Evolutionary conservation across 2,329 filamentous ascomycete genomes (phyloP).

Genomic region (Bisporella sp.): DNA sequence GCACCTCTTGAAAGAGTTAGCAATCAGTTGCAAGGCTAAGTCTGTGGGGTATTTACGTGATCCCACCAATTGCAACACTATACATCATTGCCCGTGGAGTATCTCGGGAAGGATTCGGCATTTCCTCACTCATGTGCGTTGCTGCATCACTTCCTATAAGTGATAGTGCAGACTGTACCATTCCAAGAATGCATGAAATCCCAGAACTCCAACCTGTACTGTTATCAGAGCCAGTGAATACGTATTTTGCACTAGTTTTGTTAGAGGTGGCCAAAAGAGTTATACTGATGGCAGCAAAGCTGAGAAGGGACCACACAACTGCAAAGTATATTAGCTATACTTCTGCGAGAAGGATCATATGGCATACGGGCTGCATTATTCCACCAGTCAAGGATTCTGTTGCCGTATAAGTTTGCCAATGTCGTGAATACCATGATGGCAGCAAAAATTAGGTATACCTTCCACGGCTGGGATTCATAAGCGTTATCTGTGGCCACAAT

Average conservation of each 20-base stretch:
- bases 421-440: not conserved
- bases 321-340: not conserved
- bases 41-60: conserved; percentile 19
- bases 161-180: conserved; percentile 33
- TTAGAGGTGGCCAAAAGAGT: conserved; percentile 31
- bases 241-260: conserved; percentile 34
- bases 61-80: conserved; percentile 33
- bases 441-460: not conserved
- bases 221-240: conserved; percentile 36
- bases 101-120: conserved; percentile 33
- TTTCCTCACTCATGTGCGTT: conserved; percentile 38
- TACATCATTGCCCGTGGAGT: conserved; percentile 36
- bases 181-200: conserved; percentile 37
- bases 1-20: not conserved
- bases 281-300: not conserved
- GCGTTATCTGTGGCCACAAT: not conserved
- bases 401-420: not conserved
- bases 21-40: too few species aligned
- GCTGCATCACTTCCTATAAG: conserved; percentile 37
- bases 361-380: not conserved
- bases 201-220: conserved; percentile 37
- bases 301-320: not conserved
- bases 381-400: not conserved
- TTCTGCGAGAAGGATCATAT: not conserved
- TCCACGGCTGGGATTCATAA: not conserved